These are phyloP conservation scores for Yueomyces sp. DNA, from an alignment of 805 yeast genomes.

Conservation along the genomic window DNA sequence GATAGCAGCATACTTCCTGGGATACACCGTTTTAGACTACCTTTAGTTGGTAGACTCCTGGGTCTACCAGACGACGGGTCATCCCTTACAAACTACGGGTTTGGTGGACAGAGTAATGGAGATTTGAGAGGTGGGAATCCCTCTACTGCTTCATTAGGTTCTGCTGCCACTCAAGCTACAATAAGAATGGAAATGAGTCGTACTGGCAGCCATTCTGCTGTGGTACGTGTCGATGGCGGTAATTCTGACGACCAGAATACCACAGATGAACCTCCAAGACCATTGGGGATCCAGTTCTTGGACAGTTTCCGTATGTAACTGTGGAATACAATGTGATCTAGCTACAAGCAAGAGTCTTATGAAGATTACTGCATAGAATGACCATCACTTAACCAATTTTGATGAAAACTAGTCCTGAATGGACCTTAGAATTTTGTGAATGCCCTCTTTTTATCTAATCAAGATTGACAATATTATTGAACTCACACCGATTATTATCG, in stretches of 20 bases:
- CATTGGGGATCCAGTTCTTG: constrained; percentile 45
- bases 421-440: no score
- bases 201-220: background rate
- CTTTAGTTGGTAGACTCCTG: constrained; percentile 2
- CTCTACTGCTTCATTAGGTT: background rate
- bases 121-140: background rate
- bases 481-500: no score
- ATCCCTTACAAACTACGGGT: no score
- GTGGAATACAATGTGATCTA: background rate
- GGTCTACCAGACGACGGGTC: background rate
- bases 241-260: constrained; percentile 22
- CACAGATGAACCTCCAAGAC: constrained; percentile 48
- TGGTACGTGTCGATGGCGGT: background rate
- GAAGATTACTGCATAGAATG: no score
- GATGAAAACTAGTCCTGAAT: no score
- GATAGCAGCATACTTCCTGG: constrained; percentile 34
- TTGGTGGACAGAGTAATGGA: background rate
- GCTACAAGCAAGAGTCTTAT: no score
- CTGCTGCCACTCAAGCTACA: background rate
- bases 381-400: no score
- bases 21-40: constrained; percentile 21
- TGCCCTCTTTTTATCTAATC: no score
- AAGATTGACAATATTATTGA: no score
- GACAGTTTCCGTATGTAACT: constrained; percentile 40
- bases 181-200: background rate